Conservation (phyloP, 805 yeast species). For the Vanderwaltozyma tropicalis region DNA sequence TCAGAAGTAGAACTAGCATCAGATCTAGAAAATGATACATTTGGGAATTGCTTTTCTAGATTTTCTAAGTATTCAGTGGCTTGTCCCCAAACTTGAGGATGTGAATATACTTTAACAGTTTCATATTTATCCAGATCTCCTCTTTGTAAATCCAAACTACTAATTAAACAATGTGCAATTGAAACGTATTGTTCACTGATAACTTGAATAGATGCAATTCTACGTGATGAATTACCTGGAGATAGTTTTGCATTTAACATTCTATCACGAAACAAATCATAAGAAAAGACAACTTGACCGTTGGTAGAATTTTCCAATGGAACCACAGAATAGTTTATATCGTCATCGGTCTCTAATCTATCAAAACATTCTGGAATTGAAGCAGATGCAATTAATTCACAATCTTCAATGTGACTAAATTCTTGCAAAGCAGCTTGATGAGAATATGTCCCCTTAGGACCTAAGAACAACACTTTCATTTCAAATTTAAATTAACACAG, state of each 20-base stretch:
- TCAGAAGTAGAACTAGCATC: constrained; percentile 75
- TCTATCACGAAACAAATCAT: constrained; percentile 71
- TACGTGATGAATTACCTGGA: constrained; percentile 1
- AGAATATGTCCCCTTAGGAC: constrained; percentile 89
- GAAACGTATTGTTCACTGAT: constrained; percentile 74
- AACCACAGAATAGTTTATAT: constrained; percentile 62
- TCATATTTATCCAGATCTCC: constrained; percentile 23
- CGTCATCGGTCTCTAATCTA: constrained; percentile 32
- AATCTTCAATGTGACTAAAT: constrained; percentile 31
- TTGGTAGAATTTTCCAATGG: constrained; percentile 94
- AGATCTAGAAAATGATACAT: constrained; percentile 34
- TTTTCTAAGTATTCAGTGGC: constrained; percentile 45
- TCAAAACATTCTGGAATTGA: constrained; percentile 57
- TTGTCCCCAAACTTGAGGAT: constrained; percentile 98
- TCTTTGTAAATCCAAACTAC: constrained; percentile 29
- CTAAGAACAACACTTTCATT: constrained; percentile 60
- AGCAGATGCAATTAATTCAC: constrained; percentile 19
- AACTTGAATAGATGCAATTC: constrained; percentile 38
- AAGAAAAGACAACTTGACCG: constrained; percentile 82
- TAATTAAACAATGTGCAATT: constrained; percentile 64
- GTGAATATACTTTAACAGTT: constrained; percentile 64
- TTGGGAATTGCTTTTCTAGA: constrained; percentile 25
- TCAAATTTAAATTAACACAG: not conserved
- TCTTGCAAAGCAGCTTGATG: constrained; percentile 68
- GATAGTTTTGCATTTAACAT: constrained; percentile 11